Conservation (phyloP, 78 protist genomes). For the Mastigamoeba balamuthi region DNA sequence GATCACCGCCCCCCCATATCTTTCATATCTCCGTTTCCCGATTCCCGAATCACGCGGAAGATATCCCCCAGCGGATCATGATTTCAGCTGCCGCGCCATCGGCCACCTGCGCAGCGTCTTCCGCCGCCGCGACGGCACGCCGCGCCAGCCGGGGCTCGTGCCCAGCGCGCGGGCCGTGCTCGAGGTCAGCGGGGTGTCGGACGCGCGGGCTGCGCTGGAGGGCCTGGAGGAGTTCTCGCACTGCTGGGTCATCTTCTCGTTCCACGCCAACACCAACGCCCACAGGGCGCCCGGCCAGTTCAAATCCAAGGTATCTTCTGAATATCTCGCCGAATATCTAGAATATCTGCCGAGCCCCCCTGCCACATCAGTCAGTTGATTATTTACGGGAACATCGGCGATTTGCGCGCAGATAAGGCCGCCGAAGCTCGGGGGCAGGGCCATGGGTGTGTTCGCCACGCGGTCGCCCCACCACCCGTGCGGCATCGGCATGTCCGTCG, state of each 20-base stretch:
- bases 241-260: conserved; percentile 24
- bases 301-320: no score
- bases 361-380: no score
- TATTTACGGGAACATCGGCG: no score
- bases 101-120: background rate
- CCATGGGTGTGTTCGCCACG: conserved; percentile 28
- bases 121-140: conserved; percentile 8
- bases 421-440: no score
- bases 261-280: background rate
- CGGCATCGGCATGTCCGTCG: conserved; percentile 20
- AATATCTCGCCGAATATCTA: no score
- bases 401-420: no score
- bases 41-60: background rate
- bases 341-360: no score
- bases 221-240: conserved; percentile 9
- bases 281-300: background rate
- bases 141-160: background rate
- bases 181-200: background rate
- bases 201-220: background rate
- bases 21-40: no score
- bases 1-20: no score
- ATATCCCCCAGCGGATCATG: background rate
- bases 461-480: conserved; percentile 35
- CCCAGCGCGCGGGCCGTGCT: background rate
- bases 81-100: background rate